A percentile compares a stretch with the other conserved stretches of the same genome.
phyloP scores from a whole-genome alignment of 192 early-diverging fungal genomes.

The Pilobolus umbonatus region DNA sequence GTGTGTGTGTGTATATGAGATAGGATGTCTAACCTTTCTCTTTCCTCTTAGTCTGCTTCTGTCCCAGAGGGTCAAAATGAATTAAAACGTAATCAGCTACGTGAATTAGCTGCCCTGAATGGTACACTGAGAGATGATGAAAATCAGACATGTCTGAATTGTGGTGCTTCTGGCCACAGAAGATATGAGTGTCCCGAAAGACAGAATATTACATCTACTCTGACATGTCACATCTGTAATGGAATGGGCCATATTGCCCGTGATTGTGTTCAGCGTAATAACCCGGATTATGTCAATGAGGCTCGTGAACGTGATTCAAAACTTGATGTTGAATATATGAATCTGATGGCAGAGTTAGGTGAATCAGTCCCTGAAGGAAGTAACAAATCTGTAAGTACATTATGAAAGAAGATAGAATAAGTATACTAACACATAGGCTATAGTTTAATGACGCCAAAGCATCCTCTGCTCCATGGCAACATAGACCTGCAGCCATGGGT shows the following conservation, averaged over 20 bases:
- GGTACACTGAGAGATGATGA: conserved; percentile 96
- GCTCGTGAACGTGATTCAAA: conserved; percentile 78
- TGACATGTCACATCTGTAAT: conserved; percentile 86
- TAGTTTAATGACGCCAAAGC: conserved; percentile 1
- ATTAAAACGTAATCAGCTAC: conserved; percentile 88
- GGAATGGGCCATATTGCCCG: conserved; percentile 90
- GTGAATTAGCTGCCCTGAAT: conserved; percentile 92
- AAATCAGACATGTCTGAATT: conserved; percentile 90
- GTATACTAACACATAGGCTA: not conserved
- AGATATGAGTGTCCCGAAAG: conserved; percentile 88
- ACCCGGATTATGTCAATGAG: conserved; percentile 69
- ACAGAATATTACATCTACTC: conserved; percentile 76
- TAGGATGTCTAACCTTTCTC: not conserved
- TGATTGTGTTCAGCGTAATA: conserved; percentile 85
- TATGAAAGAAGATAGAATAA: not conserved
- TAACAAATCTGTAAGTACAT: conserved; percentile 1
- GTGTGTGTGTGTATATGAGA: not conserved
- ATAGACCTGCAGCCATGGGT: conserved; percentile 15
- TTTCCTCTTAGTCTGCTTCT: conserved; percentile 58
- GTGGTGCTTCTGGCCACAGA: conserved; percentile 86
- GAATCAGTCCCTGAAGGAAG: conserved; percentile 44
- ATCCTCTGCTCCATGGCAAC: conserved; percentile 34
- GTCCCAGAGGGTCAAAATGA: conserved; percentile 95
- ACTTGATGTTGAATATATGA: conserved; percentile 87
- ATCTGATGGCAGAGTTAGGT: conserved; percentile 92